Evolutionary conservation across 768 basidiomycete genomes (phyloP).

Genomic region (Leccinum fibrillosum): DNA sequence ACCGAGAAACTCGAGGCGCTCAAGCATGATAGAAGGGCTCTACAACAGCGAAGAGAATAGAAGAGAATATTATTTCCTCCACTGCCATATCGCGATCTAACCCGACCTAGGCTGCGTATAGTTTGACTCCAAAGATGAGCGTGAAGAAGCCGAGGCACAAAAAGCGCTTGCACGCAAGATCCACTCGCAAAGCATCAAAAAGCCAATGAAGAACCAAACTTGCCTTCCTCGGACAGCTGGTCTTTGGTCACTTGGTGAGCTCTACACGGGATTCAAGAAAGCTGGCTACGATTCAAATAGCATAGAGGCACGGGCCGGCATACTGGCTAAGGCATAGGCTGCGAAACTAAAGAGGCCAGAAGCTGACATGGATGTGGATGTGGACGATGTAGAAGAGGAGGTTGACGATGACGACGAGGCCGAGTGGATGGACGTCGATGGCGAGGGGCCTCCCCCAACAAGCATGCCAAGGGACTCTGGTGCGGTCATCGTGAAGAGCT

Average conservation of each 20-base stretch:
- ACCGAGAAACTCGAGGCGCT: too few species aligned
- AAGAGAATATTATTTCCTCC: too few species aligned
- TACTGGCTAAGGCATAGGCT: constrained; percentile 70
- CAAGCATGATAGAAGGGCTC: too few species aligned
- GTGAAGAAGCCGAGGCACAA: too few species aligned
- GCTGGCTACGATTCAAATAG: constrained; percentile 87
- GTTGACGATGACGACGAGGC: constrained; percentile 40
- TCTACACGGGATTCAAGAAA: constrained; percentile 77
- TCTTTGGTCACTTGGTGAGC: constrained; percentile 58
- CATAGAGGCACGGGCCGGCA: constrained; percentile 84
- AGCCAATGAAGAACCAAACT: too few species aligned
- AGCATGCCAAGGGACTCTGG: constrained; percentile 57
- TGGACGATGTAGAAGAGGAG: constrained; percentile 42
- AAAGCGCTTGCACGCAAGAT: too few species aligned
- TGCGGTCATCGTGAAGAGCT: constrained; percentile 36
- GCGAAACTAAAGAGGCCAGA: constrained; percentile 62
- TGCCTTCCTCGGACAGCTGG: too few species aligned
- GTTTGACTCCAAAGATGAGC: too few species aligned
- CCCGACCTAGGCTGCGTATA: too few species aligned
- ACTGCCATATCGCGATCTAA: too few species aligned
- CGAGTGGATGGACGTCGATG: constrained; percentile 54
- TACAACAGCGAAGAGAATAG: too few species aligned
- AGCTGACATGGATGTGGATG: constrained; percentile 46
- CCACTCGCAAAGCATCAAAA: too few species aligned
- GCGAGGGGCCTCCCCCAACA: constrained; percentile 38